Conservation (phyloP, 768 basidiomycete species). For the Mycena indigotica region DNA sequence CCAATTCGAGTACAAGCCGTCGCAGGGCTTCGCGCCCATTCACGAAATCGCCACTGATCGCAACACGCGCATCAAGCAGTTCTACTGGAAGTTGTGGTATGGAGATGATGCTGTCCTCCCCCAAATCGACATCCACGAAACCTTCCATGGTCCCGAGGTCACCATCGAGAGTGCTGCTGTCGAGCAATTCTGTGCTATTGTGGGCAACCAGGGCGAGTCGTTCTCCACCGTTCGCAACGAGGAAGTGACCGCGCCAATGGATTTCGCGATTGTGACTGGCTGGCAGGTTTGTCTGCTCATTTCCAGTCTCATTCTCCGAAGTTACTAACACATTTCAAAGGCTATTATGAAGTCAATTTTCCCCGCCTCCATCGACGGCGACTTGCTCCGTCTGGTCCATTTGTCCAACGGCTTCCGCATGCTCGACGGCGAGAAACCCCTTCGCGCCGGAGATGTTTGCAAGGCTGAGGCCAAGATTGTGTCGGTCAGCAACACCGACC, state of each 20-base stretch:
- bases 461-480: conserved; percentile 85
- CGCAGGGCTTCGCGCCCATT: conserved; percentile 88
- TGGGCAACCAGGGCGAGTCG: conserved; percentile 89
- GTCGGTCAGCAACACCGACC: conserved; percentile 86
- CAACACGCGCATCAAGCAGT: conserved; percentile 90
- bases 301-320: neutral
- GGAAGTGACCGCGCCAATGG: conserved; percentile 89
- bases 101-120: conserved; percentile 82
- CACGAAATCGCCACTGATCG: conserved; percentile 85
- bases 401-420: conserved; percentile 96
- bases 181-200: conserved; percentile 88
- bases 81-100: conserved; percentile 99
- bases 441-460: conserved; percentile 87
- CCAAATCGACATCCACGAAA: conserved; percentile 76
- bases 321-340: conserved; percentile 42
- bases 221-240: conserved; percentile 80
- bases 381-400: conserved; percentile 93
- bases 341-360: conserved; percentile 99
- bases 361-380: conserved; percentile 88
- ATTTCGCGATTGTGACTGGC: conserved; percentile 97
- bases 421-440: conserved; percentile 72
- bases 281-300: conserved; percentile 77
- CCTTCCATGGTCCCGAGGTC: conserved; percentile 86
- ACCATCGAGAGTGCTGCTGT: conserved; percentile 75
- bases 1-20: conserved; percentile 84